A percentile compares a stretch with the other conserved stretches of the same genome.
These are phyloP conservation scores for Zymoseptoria ardabiliae DNA, from an alignment of 2,329 filamentous ascomycete species.

Conservation along the genomic window DNA sequence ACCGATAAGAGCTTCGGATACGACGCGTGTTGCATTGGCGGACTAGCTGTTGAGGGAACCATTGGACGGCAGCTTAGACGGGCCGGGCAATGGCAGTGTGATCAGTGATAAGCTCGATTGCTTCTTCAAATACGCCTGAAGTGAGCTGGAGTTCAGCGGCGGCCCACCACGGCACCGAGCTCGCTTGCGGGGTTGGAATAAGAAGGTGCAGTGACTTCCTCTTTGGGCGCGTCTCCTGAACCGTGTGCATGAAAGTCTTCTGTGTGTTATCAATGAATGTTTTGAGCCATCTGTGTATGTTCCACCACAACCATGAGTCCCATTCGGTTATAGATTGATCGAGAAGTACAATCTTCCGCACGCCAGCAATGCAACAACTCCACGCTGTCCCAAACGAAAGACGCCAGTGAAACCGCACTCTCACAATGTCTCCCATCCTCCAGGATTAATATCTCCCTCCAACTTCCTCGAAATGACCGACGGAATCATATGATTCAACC, in stretches of 20 bases:
- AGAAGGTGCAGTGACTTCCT: no score
- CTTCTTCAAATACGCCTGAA: background rate
- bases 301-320: no score
- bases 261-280: no score
- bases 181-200: background rate
- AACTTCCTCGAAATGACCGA: conserved; percentile 83
- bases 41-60: background rate
- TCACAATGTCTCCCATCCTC: conserved; percentile 78
- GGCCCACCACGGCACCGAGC: background rate
- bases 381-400: no score
- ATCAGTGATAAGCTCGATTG: background rate
- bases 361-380: no score
- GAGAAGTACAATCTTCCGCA: no score
- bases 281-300: no score
- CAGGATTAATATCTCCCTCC: conserved; percentile 93
- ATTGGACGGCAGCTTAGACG: background rate
- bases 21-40: background rate
- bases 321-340: no score
- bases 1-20: background rate
- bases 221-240: no score
- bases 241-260: no score
- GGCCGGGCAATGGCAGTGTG: background rate
- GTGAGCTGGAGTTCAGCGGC: background rate
- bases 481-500: conserved; percentile 79
- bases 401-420: no score